Evolutionary conservation across 306 rosid species (phyloP).

Genomic region (Malus orientalis): DNA sequence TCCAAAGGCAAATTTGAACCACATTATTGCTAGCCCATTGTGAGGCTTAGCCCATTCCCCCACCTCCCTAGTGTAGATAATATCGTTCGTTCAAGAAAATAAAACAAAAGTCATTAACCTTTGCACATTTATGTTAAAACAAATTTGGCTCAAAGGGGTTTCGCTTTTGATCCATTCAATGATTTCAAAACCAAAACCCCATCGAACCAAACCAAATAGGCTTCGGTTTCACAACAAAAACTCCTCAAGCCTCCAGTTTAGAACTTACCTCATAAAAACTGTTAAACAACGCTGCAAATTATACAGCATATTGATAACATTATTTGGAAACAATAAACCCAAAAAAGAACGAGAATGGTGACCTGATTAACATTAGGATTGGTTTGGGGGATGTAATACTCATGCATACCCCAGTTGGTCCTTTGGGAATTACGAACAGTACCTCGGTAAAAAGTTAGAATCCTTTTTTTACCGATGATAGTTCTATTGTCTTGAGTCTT

Average conservation of each 20-base stretch:
- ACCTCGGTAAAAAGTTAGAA: slow-evolving; percentile 44
- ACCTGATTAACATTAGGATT: slow-evolving; percentile 27
- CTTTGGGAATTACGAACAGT: slow-evolving; percentile 13
- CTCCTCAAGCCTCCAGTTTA: background rate
- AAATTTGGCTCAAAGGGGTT: background rate
- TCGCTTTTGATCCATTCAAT: background rate
- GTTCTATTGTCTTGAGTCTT: slow-evolving; percentile 8
- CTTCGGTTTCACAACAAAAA: background rate
- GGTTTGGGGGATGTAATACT: slow-evolving; percentile 30
- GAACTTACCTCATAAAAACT: background rate
- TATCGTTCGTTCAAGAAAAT: no score
- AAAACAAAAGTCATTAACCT: background rate
- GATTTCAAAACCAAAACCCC: background rate
- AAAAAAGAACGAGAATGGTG: background rate
- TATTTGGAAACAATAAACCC: background rate
- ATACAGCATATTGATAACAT: background rate
- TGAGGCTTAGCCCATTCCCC: no score
- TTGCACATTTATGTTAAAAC: background rate
- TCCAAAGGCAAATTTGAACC: no score
- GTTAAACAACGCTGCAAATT: background rate
- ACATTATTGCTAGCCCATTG: no score
- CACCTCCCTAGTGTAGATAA: no score
- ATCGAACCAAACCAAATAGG: background rate
- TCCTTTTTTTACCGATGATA: slow-evolving; percentile 55
- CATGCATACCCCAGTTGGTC: slow-evolving; percentile 66